These are phyloP conservation scores for Diaporthe sp. DNA, from an alignment of 2,329 filamentous ascomycete species.

Conservation along the genomic window DNA sequence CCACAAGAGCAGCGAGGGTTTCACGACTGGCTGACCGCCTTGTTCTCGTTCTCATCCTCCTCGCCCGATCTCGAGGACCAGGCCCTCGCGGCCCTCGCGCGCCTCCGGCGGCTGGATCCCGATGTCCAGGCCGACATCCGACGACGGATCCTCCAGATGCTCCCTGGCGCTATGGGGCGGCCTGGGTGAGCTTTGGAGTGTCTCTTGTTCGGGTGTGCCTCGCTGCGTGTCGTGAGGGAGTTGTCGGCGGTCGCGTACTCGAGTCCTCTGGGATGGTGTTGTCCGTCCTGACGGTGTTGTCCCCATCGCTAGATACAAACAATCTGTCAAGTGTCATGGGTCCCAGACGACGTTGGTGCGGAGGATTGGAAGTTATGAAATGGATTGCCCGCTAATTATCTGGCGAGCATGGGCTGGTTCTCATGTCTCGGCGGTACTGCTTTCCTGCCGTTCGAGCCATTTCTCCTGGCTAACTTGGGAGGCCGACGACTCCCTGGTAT, in stretches of 20 bases:
- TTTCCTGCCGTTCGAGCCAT: neutral
- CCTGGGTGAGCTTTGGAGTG: neutral
- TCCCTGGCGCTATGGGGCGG: neutral
- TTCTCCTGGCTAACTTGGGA: neutral
- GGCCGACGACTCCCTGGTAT: neutral
- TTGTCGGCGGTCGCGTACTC: rapidly evolving
- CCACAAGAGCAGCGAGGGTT: neutral
- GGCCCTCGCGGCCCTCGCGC: neutral
- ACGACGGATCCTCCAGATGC: neutral
- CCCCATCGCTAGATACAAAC: neutral
- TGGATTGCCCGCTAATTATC: no score
- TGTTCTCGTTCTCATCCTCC: neutral
- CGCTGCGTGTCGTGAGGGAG: no score
- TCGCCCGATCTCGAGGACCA: neutral
- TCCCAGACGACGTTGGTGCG: no score
- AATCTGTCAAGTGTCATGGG: neutral
- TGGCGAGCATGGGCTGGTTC: neutral
- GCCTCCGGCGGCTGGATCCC: neutral
- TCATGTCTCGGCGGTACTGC: neutral
- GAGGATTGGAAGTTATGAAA: neutral
- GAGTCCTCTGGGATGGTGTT: neutral
- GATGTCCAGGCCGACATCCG: neutral
- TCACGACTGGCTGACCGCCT: neutral
- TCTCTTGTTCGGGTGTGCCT: neutral
- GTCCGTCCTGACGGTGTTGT: neutral